Evolutionary conservation across 73 alveolate species (phyloP), one percentile per base, ranked within the genome.

Genomic region (Paramecium sexaurelia): DNA sequence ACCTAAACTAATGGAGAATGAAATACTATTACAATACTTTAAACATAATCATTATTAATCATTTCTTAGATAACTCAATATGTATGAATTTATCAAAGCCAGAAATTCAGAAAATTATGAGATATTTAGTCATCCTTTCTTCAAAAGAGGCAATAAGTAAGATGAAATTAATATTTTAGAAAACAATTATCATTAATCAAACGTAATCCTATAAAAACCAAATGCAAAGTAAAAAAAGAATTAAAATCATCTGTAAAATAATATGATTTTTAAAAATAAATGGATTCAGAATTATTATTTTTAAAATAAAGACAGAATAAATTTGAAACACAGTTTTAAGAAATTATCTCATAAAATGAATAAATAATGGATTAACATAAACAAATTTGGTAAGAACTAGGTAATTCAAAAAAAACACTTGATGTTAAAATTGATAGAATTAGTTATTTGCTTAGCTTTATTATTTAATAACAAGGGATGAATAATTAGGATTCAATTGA

Each of bases 31-130:
- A 19, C 86, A 35, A 71, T 71, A 71, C 43, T 71, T 71, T 36
- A 71, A 71, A 71, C 86, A 71, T 9, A 71, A 71, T 71, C 86
- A 71, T 40, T 71, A 71, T 36, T 71, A 71, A 71, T 71, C 86
- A 5, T 71, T 71, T 40, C 32, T 71, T 4, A 71, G 86, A 37
- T 36, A 71, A 71, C 86, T 71, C 6, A 71, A 71, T 19, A 71
- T 71, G 86, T 71, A 71, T 71, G 86, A 71, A 35, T 71, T 71
- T 36, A 35, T 35, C 20, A 71, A 71, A 40, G 86, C 86, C n/a
- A 11, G 86, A 71, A 71, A 71, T 37, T 71, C 57, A 35, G 86
- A 71, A 20, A 37, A 71, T 36, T 71, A 33, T 71, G 86, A 71
- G 66, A 71, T 71, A 19, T 71, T 71, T 37, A 71, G 86, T 40